phyloP scores from a whole-genome alignment of 176 grass and related monocot species.

The Eremochloa ophiuroides region DNA sequence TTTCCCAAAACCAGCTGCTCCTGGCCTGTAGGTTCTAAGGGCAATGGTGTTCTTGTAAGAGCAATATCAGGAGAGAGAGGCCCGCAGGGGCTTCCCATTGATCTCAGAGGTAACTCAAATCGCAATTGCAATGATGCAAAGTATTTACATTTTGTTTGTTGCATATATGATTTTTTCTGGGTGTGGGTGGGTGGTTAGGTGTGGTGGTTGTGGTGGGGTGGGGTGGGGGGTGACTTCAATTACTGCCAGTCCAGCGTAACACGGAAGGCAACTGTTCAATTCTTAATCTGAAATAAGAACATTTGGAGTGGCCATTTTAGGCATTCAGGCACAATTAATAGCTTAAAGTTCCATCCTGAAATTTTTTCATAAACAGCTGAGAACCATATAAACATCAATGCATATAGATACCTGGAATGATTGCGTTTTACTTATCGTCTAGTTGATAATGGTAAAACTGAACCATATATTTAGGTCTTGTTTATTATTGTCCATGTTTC shows the following conservation, averaged over 20 bases:
- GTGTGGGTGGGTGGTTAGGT: neutral
- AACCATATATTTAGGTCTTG: neutral
- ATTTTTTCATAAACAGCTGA: neutral
- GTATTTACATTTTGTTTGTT: neutral
- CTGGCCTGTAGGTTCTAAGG: constrained; percentile 19
- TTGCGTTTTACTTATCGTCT: neutral
- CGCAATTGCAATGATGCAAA: neutral
- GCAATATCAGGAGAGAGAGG: constrained; percentile 45
- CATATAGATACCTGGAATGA: neutral
- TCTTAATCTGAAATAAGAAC: neutral
- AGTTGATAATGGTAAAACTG: neutral
- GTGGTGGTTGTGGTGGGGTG: too few relatives aligned
- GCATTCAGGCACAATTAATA: neutral
- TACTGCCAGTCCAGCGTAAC: neutral
- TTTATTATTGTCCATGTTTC: neutral
- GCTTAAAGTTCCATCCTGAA: neutral
- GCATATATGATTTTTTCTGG: neutral
- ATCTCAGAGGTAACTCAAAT: constrained; percentile 64
- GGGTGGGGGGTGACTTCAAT: neutral
- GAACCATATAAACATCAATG: neutral
- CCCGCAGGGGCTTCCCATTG: constrained; percentile 66
- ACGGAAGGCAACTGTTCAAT: neutral
- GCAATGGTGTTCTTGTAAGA: constrained; percentile 37
- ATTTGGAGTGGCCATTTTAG: neutral
- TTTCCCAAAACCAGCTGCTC: constrained; percentile 40